These are phyloP conservation scores for Penicillium sp. DNA, from an alignment of 2,329 filamentous ascomycete species.

Conservation along the genomic window DNA sequence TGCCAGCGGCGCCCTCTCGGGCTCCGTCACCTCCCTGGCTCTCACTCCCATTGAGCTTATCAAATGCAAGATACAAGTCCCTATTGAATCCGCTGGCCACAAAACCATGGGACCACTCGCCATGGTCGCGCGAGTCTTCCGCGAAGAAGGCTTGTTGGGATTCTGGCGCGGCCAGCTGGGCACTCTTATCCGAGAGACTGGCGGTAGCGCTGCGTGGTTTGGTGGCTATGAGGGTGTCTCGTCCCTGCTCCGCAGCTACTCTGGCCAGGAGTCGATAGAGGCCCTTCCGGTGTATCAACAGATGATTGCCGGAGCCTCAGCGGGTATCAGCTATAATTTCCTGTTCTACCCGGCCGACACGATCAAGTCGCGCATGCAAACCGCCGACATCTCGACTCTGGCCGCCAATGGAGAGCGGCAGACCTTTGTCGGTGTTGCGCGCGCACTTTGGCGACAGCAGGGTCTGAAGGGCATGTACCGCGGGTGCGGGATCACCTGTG, in stretches of 20 bases:
- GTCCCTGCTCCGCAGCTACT: slow-evolving; percentile 64
- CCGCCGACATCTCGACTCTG: slow-evolving; percentile 61
- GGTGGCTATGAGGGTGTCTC: slow-evolving; percentile 82
- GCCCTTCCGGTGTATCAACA: slow-evolving; percentile 81
- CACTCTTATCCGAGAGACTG: slow-evolving; percentile 90
- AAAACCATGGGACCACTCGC: slow-evolving; percentile 63
- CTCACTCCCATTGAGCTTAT: slow-evolving; percentile 95
- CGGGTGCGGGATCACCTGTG: slow-evolving; percentile 91
- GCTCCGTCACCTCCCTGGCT: slow-evolving; percentile 84
- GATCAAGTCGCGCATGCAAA: slow-evolving; percentile 97
- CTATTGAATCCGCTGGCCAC: slow-evolving; percentile 39
- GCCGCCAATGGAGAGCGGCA: slow-evolving; percentile 53
- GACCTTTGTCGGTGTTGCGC: slow-evolving; percentile 72
- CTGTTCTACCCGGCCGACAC: slow-evolving; percentile 97
- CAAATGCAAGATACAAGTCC: slow-evolving; percentile 98
- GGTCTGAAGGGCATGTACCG: slow-evolving; percentile 86
- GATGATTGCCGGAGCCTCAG: slow-evolving; percentile 80
- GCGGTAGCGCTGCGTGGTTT: slow-evolving; percentile 94
- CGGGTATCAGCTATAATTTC: slow-evolving; percentile 95
- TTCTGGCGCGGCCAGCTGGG: slow-evolving; percentile 97
- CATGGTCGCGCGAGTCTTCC: slow-evolving; percentile 78
- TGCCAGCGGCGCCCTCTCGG: slow-evolving; percentile 80
- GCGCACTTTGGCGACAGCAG: slow-evolving; percentile 75
- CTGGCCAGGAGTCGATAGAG: slow-evolving; percentile 37
- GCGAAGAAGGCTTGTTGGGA: slow-evolving; percentile 76